Base-by-base conservation (phyloP, 2,329 filamentous ascomycete genomes). In the Iodosphaeria phyllophila region DNA sequence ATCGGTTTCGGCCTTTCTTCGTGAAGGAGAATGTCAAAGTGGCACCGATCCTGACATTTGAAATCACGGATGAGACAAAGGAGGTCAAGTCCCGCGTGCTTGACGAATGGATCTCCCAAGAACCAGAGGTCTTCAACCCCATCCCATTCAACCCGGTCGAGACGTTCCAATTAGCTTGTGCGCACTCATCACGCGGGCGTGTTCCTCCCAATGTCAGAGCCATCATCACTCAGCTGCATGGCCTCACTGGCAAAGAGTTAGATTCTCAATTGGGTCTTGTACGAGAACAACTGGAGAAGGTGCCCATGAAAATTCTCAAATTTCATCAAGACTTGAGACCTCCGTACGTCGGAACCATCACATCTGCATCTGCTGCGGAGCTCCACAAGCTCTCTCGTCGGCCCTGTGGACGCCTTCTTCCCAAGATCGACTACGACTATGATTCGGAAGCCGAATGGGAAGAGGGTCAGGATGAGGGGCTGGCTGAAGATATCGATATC, bases 401-500 rank as follows among this genome's bases (percentile, higher is more conserved):
- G 43, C 55, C 78, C 31, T 36, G 58, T 39, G 44, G 54, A 35
- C 46, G 60, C 31, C 50, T 56, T n/a, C 51, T 82, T 2, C 48
- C 54, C 8, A 64, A 72, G 5, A 60, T 77, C 4, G 60, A 80
- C 37, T 91, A 91, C 43, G 78, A 83, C 34, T 83, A 86, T 42
- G 79, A 89, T 40, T 86, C 78, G 3, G 79, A 91, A 44, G 77
- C 68, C 5, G 80, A 89, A 43, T 91, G 79, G 79, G 61, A 71
- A 23, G 74, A 83, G 41, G 78, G 82, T 29, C 64, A 74, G 12
- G 62, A 64, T 13, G 61, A 60, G 22, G 56, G 62, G 13, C 30
- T 44, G 32, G 64, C 60, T 8, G 66, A 69, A 31, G 62, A 68
- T 27, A n/a, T n/a, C n/a, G 25, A 27, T 11, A 14, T 11, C 6